Evolutionary conservation across 2,329 filamentous ascomycete genomes (phyloP).

Genomic region (Beauveria caledonica): DNA sequence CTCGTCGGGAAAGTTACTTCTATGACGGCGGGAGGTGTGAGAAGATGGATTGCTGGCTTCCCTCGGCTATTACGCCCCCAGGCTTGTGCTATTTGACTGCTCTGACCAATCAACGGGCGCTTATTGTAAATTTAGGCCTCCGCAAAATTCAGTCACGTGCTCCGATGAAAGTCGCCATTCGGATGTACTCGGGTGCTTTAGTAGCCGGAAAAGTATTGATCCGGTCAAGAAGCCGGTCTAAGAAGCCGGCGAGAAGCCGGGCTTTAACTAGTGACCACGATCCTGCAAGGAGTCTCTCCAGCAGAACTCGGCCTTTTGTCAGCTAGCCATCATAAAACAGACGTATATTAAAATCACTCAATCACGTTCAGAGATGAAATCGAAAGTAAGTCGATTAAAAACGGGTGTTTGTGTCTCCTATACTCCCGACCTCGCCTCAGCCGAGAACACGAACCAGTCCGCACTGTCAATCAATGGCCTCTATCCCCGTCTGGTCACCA

Average conservation of each 20-base stretch:
- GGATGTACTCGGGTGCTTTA: conserved; percentile 3
- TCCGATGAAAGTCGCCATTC: neutral
- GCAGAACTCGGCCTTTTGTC: neutral
- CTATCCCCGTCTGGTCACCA: neutral
- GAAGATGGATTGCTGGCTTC: conserved; percentile 3
- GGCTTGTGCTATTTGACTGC: neutral
- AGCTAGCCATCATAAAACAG: too few species aligned
- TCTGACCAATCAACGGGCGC: conserved; percentile 7
- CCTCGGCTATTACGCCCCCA: conserved; percentile 12
- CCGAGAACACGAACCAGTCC: neutral
- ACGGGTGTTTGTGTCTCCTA: neutral
- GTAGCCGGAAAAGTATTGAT: neutral
- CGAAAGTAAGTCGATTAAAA: neutral
- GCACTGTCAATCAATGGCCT: neutral
- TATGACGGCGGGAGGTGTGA: neutral
- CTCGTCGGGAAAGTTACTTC: neutral
- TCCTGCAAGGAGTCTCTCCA: too few species aligned
- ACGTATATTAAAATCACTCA: too few species aligned
- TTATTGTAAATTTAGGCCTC: conserved; percentile 11
- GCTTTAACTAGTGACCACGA: neutral
- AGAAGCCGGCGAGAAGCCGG: conserved; percentile 2
- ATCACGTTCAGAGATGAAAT: too few species aligned
- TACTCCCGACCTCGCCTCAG: conserved; percentile 1
- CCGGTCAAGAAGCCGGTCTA: neutral
- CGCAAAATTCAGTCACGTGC: conserved; percentile 2